phyloP scores from a whole-genome alignment of 75 land plant species.

The Selaginella moellendorffii region DNA sequence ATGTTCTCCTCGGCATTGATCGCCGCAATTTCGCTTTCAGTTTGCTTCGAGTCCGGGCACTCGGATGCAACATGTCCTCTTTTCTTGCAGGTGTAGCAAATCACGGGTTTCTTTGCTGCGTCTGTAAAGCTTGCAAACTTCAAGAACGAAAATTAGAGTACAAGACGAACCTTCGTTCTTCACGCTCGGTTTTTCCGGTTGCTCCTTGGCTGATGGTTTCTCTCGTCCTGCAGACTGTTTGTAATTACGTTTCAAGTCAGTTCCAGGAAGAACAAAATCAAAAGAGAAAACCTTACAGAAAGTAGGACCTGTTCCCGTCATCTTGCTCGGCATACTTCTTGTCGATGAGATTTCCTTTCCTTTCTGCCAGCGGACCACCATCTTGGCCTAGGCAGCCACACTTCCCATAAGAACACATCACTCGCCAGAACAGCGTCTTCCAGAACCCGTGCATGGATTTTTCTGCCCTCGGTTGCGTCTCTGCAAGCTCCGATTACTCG shows the following conservation, averaged over 20 bases:
- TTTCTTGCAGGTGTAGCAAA: conserved; percentile 92
- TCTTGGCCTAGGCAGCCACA: too few species aligned
- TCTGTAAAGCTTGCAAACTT: not conserved
- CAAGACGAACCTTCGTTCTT: not conserved
- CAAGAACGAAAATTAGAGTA: not conserved
- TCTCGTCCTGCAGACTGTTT: conserved; percentile 66
- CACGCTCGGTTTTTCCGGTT: conserved; percentile 11
- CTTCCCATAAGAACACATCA: too few species aligned
- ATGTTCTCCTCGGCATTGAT: conserved; percentile 67
- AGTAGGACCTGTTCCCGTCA: conserved; percentile 83
- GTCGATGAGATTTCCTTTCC: conserved; percentile 80
- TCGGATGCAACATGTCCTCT: conserved; percentile 74
- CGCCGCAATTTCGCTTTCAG: conserved; percentile 19
- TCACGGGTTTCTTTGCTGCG: conserved; percentile 2
- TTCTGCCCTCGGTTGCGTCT: too few species aligned
- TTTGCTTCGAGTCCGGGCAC: conserved; percentile 39
- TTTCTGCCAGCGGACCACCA: conserved; percentile 59
- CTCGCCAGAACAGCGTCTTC: too few species aligned
- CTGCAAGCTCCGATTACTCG: too few species aligned
- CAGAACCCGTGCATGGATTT: too few species aligned
- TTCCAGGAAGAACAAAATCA: not conserved
- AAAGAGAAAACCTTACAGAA: conserved; percentile 45
- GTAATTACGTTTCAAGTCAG: not conserved
- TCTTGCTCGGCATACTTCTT: conserved; percentile 97
- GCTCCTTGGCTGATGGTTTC: conserved; percentile 28